These are phyloP conservation scores for Mortierella sp. DNA, from an alignment of 371 early-diverging fungal genomes.

Conservation along the genomic window DNA sequence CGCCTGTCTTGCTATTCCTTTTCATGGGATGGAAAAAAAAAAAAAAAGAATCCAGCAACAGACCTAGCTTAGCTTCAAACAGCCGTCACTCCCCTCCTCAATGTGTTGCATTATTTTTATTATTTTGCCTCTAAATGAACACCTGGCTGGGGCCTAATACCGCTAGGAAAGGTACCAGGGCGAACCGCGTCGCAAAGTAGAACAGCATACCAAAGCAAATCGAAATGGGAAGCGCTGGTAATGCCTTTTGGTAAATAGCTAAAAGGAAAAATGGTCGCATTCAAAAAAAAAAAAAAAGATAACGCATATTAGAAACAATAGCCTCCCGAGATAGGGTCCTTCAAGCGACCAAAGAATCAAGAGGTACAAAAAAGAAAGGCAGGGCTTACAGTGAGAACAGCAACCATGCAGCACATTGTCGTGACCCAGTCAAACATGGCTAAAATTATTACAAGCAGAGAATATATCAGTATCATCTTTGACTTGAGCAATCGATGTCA, in stretches of 20 bases:
- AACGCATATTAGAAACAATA: not conserved
- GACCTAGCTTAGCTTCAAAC: too few relatives aligned
- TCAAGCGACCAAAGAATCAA: too few relatives aligned
- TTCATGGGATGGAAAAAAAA: too few relatives aligned
- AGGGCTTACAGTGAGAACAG: slow-evolving; percentile 76
- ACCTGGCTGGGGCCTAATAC: slow-evolving; percentile 40
- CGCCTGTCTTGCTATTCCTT: not conserved
- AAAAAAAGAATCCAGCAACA: too few relatives aligned
- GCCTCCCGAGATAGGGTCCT: not conserved
- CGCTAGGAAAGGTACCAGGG: slow-evolving; percentile 69
- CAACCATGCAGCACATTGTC: slow-evolving; percentile 81
- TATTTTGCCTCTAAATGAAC: slow-evolving; percentile 31
- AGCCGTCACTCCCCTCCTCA: too few relatives aligned
- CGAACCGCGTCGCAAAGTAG: slow-evolving; percentile 74
- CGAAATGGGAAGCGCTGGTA: slow-evolving; percentile 89
- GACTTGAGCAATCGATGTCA: not conserved
- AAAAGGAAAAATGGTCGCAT: slow-evolving; percentile 87
- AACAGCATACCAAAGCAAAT: slow-evolving; percentile 89
- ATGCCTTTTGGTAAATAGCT: slow-evolving; percentile 82
- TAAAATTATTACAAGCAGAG: slow-evolving; percentile 25
- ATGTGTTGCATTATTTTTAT: too few relatives aligned
- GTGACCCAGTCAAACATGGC: slow-evolving; percentile 91
- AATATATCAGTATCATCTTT: not conserved
- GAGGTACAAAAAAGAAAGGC: too few relatives aligned
- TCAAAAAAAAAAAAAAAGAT: slow-evolving; percentile 50